phyloP scores from a whole-genome alignment of 306 rosid genomes.

The Corylus americana region DNA sequence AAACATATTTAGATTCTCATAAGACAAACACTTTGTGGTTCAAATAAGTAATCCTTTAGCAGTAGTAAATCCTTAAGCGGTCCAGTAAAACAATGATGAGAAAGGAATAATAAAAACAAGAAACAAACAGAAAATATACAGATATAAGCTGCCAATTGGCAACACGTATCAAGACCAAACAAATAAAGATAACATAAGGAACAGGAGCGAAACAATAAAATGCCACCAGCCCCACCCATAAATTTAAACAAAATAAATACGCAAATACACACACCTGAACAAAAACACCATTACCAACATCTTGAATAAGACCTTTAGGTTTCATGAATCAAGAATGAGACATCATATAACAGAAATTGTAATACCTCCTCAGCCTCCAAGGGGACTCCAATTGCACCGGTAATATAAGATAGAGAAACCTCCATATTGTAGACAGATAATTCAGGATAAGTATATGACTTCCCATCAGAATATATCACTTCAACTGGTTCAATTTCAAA shows the following conservation, averaged over 20 bases:
- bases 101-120: background rate
- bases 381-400: conserved; percentile 64
- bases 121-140: background rate
- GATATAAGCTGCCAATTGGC: background rate
- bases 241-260: background rate
- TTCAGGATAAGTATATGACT: conserved; percentile 73
- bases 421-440: conserved; percentile 81
- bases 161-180: background rate
- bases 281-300: background rate
- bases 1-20: background rate
- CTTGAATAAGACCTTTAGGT: background rate
- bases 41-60: conserved; percentile 3
- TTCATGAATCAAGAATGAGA: background rate
- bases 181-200: background rate
- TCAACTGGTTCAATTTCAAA: conserved; percentile 88
- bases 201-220: background rate
- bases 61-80: background rate
- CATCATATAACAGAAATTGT: background rate
- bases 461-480: conserved; percentile 80
- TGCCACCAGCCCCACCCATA: background rate
- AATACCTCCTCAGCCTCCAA: conserved; percentile 79
- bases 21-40: background rate
- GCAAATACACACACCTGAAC: background rate
- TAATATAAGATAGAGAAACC: conserved; percentile 76
- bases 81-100: background rate